A percentile compares a stretch with the other conserved stretches of the same genome.
Evolutionary conservation across 148 eudicot species (phyloP).

Genomic region (Cornus florida): DNA sequence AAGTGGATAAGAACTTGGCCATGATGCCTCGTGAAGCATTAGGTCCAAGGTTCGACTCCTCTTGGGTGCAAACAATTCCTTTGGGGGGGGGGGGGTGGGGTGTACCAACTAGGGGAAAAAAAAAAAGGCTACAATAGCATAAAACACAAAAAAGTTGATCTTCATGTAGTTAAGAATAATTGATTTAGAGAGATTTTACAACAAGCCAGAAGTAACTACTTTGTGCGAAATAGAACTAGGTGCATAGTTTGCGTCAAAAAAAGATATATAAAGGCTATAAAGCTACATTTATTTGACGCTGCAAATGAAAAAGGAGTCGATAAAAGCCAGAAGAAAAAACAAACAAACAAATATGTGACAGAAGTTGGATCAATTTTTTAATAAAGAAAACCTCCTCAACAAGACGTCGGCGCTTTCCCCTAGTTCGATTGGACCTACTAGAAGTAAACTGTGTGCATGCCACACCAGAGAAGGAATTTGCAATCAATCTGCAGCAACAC

Average conservation of each 20-base stretch:
- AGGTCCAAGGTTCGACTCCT: too few relatives aligned
- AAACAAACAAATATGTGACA: not conserved
- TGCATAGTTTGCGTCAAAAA: not conserved
- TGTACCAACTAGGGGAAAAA: too few relatives aligned
- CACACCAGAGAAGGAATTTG: conserved; percentile 62
- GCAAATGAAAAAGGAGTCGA: not conserved
- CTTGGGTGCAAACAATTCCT: too few relatives aligned
- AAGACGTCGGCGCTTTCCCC: conserved; percentile 79
- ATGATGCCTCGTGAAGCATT: too few relatives aligned
- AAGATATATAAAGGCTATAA: not conserved
- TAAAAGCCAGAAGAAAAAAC: not conserved
- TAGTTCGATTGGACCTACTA: conserved; percentile 71
- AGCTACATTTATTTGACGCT: not conserved
- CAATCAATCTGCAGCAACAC: conserved; percentile 85
- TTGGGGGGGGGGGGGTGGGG: too few relatives aligned
- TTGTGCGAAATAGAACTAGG: not conserved
- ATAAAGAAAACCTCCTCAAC: conserved; percentile 70
- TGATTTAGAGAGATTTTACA: not conserved
- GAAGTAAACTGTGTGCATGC: conserved; percentile 54
- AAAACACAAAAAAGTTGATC: not conserved
- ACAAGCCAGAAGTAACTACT: too few relatives aligned
- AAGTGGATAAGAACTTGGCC: too few relatives aligned
- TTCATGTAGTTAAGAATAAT: not conserved
- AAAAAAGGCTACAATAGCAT: not conserved
- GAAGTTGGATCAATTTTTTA: not conserved